Evolutionary conservation across 106 monocot genomes (phyloP), one percentile per base, ranked within the genome.

Genomic region (Apostasia shenzhenica): DNA sequence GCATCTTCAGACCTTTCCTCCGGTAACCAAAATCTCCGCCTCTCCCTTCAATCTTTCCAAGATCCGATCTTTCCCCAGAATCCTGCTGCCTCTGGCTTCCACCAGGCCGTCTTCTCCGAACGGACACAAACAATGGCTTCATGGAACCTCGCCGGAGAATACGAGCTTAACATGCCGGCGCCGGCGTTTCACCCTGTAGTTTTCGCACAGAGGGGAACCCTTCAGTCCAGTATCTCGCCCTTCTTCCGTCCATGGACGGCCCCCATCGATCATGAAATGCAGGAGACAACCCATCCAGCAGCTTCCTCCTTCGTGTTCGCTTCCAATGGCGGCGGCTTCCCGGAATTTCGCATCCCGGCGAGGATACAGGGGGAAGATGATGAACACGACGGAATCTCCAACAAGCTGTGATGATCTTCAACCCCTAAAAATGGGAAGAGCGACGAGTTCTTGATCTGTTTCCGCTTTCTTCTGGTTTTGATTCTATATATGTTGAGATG

Each of bases 171-270:
- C 50, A 2, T 71, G 54, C 67, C 63, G 44, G 59, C 75, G 54
- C 61, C 63, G 43, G 52, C 61, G 80, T 64, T 67, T 48, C 61
- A 76, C 12, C 71, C 77, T 12, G 10, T 45, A 10, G 37, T 80
- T 63, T 59, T 80, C 69, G 77, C 82, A 67, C 86, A 85, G 81
- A 90, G 90, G 90, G 90, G 78, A 79, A 75, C 90, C 90, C 90
- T 90, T 90, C 90, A 90, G 90, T 90, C 90, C 90, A 90, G 82
- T 85, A 77, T 26, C 55, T 69, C 72, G 11, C 77, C 79, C 43
- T 69, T 71, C 10, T 6, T 82, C 67, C 77, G 76, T 14, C 67
- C 73, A 6, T 86, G 79, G 86, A 12, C 56, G 74, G 80, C 72
- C 49, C 78, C 77, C 45, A 41, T 73, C 6, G 73, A 26, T 26